These are phyloP conservation scores for Colletotrichum lini DNA, from an alignment of 2,329 filamentous ascomycete genomes.

Conservation along the genomic window DNA sequence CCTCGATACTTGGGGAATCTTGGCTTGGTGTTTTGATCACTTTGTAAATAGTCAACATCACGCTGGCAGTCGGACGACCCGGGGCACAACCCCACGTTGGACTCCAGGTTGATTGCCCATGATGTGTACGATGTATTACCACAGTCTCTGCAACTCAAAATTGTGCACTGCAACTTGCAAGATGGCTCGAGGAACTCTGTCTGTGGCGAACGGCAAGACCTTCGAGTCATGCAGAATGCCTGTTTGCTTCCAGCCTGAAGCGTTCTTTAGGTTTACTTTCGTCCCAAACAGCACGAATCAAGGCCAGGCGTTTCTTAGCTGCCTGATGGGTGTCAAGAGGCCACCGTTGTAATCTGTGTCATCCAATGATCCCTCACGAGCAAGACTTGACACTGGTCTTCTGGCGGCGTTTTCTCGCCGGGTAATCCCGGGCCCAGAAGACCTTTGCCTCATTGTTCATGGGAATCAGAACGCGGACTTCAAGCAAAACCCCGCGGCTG, in stretches of 20 bases:
- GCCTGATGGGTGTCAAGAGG: not conserved
- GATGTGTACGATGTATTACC: too few relatives aligned
- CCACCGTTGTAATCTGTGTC: not conserved
- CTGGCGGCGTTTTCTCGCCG: not conserved
- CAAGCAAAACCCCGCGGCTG: not conserved
- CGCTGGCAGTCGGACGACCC: not conserved
- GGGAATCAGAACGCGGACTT: not conserved
- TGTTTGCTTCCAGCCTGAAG: not conserved
- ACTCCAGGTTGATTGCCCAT: not conserved
- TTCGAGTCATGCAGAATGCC: constrained; percentile 2
- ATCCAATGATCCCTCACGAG: not conserved
- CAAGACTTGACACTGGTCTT: not conserved
- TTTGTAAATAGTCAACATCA: not conserved
- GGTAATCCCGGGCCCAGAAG: not conserved
- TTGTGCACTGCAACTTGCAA: not conserved
- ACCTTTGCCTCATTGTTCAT: not conserved
- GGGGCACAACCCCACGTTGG: not conserved
- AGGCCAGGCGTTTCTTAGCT: not conserved
- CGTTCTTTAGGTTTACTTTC: constrained; percentile 4
- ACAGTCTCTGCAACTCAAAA: too few relatives aligned
- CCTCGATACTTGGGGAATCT: not conserved
- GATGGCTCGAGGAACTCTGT: not conserved
- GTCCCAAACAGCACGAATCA: not conserved
- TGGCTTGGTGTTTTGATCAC: not conserved
- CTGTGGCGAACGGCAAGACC: not conserved